Evolutionary conservation across 2,329 filamentous ascomycete genomes (phyloP), one percentile per base, ranked within the genome.

Genomic region (Calonectria henricotiae): DNA sequence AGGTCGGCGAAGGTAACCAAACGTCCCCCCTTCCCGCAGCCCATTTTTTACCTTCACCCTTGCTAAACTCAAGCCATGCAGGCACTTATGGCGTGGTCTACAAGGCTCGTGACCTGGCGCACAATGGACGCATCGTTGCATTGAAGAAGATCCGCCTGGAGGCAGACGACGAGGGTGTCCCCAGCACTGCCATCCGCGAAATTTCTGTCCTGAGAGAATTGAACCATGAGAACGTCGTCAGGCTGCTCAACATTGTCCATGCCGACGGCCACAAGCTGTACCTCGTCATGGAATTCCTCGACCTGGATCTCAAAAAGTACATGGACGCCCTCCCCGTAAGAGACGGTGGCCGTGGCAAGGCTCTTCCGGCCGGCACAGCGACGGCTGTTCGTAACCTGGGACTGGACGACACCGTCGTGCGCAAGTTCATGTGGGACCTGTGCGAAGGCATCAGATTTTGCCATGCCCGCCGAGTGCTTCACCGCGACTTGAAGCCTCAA

Each of bases 141-240:
- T 87, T 98, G 76, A 98, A 98, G 88, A 98, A 98, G 87, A 98
- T 98, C 79, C 93, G 95, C 73, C 92, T 98, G 78, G 95, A 98
- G 81, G 94, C 95, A 73, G 95, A 98, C 86, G 95, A 98, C 85
- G 95, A 98, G 82, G 95, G 95, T 76, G 94, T 97, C 20, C 95
- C 95, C 3, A 95, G 92, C 79, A 98, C 95, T 3, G 95, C 95
- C 75, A 98, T 98, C 79, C 94, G 95, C 78, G 95, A 98, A 83
- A 98, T 98, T 79, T 97, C 94, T 30, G 89, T 98, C 49, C 90
- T 98, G 78, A 98, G 98, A 84, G 95, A 98, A 84, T 95, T 98
- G 94, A 92, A 92, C 81, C 93, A 98, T 82, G 92, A 93, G 72
- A 97, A 96, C 84, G 96, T 98, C 78, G 93, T 98, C 70, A 90